Percentiles rank a stretch among this genome's conserved stretches.
phyloP scores from a whole-genome alignment of 257 asterid species.

The Verbena officinalis region DNA sequence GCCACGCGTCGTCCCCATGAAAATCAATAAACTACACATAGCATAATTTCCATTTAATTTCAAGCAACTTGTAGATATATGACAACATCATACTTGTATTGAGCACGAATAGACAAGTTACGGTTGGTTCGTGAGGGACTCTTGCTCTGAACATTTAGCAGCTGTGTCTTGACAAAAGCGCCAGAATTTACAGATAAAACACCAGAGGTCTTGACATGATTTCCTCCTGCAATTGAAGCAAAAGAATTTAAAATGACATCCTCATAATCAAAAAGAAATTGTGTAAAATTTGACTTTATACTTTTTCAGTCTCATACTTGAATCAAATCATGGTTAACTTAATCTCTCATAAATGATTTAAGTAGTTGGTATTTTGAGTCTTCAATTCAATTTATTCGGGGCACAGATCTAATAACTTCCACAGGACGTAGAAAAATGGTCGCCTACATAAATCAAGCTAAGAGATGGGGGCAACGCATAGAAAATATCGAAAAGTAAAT shows the following conservation, averaged over 20 bases:
- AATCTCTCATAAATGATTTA: too few species aligned
- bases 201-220: slow-evolving; percentile 38
- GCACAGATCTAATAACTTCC: neutral
- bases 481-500: slow-evolving; percentile 7
- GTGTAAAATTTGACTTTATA: slow-evolving; percentile 8
- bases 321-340: too few species aligned
- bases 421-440: neutral
- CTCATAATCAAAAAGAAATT: slow-evolving; percentile 11
- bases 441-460: neutral
- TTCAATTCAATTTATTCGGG: too few species aligned
- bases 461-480: neutral
- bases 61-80: slow-evolving; percentile 1
- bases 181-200: slow-evolving; percentile 41
- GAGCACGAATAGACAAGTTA: slow-evolving; percentile 53
- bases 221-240: slow-evolving; percentile 48
- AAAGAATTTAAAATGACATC: neutral
- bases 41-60: neutral
- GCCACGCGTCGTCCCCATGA: neutral
- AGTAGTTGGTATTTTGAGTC: too few species aligned
- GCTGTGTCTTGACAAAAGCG: slow-evolving; percentile 48
- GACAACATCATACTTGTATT: slow-evolving; percentile 48
- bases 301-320: too few species aligned
- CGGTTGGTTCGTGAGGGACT: slow-evolving; percentile 32
- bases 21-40: neutral
- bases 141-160: slow-evolving; percentile 36